These are phyloP conservation scores for Piper betle DNA, from an alignment of 164 flowering plant species.

Conservation along the genomic window DNA sequence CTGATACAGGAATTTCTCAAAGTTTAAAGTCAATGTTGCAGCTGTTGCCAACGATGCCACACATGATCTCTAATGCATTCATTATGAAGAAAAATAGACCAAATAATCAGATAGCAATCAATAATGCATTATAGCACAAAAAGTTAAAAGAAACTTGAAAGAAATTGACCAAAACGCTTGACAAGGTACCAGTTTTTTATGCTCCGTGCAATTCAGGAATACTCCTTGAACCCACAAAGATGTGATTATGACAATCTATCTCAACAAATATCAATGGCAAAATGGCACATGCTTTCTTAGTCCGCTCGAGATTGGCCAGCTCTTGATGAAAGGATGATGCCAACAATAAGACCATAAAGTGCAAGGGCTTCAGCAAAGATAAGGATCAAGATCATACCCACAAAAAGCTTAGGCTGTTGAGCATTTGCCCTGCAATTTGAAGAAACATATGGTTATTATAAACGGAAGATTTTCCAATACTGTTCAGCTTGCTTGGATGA, in stretches of 20 bases:
- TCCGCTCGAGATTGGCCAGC: conserved; percentile 89
- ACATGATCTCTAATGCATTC: no score
- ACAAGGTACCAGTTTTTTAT: no score
- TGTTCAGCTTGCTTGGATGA: background rate
- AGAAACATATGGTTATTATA: background rate
- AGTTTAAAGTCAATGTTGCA: no score
- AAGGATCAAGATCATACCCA: conserved; percentile 81
- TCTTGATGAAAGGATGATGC: conserved; percentile 74
- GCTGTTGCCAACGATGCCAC: no score
- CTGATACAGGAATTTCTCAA: no score
- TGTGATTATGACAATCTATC: background rate
- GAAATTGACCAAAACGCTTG: no score
- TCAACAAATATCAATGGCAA: background rate
- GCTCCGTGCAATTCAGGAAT: no score
- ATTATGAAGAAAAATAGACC: no score
- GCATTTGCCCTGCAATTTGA: conserved; percentile 40
- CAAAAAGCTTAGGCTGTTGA: conserved; percentile 78
- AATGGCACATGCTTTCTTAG: conserved; percentile 11
- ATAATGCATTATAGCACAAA: no score
- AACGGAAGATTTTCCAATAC: background rate
- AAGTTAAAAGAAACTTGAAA: no score
- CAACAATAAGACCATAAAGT: conserved; percentile 75
- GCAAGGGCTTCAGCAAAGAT: conserved; percentile 83
- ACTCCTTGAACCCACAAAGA: background rate
- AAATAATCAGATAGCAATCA: no score